Percentiles rank a stretch among this genome's conserved stretches.
Evolutionary conservation across 345 rosid genomes (phyloP).

Genomic region (Geranium brycei): DNA sequence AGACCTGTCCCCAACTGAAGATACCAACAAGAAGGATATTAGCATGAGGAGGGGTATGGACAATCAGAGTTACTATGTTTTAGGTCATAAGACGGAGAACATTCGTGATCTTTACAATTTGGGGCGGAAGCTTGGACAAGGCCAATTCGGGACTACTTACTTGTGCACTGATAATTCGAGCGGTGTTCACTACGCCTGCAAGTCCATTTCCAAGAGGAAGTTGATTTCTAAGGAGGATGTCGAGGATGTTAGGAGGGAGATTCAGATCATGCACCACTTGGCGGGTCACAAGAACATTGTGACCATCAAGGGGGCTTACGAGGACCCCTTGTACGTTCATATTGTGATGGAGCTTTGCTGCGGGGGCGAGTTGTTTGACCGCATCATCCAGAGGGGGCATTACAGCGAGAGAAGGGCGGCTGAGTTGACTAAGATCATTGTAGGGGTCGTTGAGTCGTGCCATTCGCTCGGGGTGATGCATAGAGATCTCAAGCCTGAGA

Average conservation of each 20-base stretch:
- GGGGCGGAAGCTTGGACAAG: conserved; percentile 87
- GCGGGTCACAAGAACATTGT: conserved; percentile 92
- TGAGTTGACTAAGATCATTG: conserved; percentile 81
- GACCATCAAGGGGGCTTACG: conserved; percentile 89
- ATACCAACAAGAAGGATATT: conserved; percentile 29
- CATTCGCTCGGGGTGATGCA: conserved; percentile 99
- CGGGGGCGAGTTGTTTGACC: conserved; percentile 90
- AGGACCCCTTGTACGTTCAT: conserved; percentile 72
- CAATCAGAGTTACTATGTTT: conserved; percentile 57
- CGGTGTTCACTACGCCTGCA: conserved; percentile 74
- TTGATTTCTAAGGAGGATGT: conserved; percentile 86
- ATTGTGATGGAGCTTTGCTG: conserved; percentile 97
- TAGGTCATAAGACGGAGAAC: conserved; percentile 82
- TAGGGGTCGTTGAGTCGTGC: conserved; percentile 91
- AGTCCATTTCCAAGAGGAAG: conserved; percentile 90
- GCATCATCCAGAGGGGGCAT: conserved; percentile 95
- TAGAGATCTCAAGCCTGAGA: conserved; percentile 95
- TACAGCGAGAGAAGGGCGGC: conserved; percentile 96
- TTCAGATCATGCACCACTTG: conserved; percentile 98
- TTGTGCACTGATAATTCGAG: conserved; percentile 62
- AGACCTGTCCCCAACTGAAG: conserved; percentile 24
- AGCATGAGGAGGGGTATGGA: conserved; percentile 64
- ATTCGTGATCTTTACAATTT: conserved; percentile 69
- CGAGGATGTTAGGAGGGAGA: conserved; percentile 92
- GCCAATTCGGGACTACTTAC: conserved; percentile 92